phyloP scores from a whole-genome alignment of 805 yeast species.

The Lipomyces sp. region DNA sequence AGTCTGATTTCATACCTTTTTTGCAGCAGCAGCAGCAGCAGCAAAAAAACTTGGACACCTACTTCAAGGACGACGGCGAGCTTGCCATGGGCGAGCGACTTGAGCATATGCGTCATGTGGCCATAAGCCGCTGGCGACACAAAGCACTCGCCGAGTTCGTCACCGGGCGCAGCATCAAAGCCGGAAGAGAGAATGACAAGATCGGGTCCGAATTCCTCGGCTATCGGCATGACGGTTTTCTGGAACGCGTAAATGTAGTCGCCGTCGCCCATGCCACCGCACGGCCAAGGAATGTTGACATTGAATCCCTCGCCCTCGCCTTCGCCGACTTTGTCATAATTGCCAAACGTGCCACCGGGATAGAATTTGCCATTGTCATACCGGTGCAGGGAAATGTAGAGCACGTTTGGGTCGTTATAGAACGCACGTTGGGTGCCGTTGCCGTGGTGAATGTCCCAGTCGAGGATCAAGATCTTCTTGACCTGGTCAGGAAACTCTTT shows the following conservation, averaged over 20 bases:
- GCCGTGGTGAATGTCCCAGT: conserved; percentile 99
- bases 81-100: conserved; percentile 85
- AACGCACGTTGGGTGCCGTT: conserved; percentile 97
- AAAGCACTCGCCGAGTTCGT: conserved; percentile 93
- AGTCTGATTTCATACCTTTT: not conserved
- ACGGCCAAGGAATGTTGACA: conserved; percentile 92
- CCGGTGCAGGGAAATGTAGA: conserved; percentile 89
- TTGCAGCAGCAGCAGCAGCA: not conserved
- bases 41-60: conserved; percentile 47
- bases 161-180: conserved; percentile 99
- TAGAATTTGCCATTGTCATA: conserved; percentile 90
- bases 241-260: conserved; percentile 93
- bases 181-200: conserved; percentile 92
- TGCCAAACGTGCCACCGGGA: conserved; percentile 91
- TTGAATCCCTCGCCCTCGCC: conserved; percentile 79
- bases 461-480: conserved; percentile 78
- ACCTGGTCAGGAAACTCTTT: conserved; percentile 87
- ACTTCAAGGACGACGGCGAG: conserved; percentile 81
- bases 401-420: conserved; percentile 83
- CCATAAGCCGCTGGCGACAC: conserved; percentile 96
- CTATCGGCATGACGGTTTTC: conserved; percentile 83
- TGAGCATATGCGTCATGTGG: conserved; percentile 90
- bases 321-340: conserved; percentile 78
- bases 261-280: conserved; percentile 90
- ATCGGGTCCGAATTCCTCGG: conserved; percentile 89